These are phyloP conservation scores for Psilocybe subaeruginosa DNA, from an alignment of 768 basidiomycete genomes.

Conservation along the genomic window DNA sequence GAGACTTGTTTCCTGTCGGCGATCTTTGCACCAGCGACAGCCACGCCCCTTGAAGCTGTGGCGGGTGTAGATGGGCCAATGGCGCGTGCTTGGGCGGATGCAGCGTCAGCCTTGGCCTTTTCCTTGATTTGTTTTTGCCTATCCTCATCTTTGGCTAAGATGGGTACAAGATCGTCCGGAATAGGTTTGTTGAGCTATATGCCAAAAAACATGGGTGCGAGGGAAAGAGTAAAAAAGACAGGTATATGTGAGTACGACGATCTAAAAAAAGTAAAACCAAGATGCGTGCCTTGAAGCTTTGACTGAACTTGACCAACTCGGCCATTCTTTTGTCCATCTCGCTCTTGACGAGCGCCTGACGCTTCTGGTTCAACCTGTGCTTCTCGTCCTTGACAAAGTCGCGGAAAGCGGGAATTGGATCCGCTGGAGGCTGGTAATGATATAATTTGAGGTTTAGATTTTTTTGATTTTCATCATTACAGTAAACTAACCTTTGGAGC, in stretches of 20 bases:
- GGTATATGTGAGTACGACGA: not conserved
- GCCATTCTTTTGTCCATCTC: constrained; percentile 96
- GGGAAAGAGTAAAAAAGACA: not conserved
- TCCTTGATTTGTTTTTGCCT: constrained; percentile 85
- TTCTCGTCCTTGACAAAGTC: constrained; percentile 93
- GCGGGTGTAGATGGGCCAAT: constrained; percentile 66
- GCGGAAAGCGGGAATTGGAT: constrained; percentile 83
- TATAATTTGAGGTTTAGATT: not conserved
- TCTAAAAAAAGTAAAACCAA: not conserved
- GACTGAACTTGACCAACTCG: constrained; percentile 90
- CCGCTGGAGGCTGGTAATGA: constrained; percentile 60
- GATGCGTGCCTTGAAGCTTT: constrained; percentile 86
- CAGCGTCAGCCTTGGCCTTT: constrained; percentile 72
- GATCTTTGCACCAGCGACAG: constrained; percentile 39
- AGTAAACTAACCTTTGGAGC: constrained; percentile 45
- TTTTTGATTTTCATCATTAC: not conserved
- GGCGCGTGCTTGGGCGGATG: constrained; percentile 65
- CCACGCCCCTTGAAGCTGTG: constrained; percentile 46
- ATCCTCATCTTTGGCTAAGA: constrained; percentile 91
- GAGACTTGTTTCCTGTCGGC: constrained; percentile 9
- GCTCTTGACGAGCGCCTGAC: constrained; percentile 84
- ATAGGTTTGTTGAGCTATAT: constrained; percentile 89
- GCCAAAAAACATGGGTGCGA: not conserved
- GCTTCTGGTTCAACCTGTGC: constrained; percentile 88
- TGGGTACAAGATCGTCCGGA: constrained; percentile 90